A percentile compares a stretch with the other conserved stretches of the same genome.
Conservation (phyloP, 768 basidiomycete species). For the Cyclocybe cylindracea region DNA sequence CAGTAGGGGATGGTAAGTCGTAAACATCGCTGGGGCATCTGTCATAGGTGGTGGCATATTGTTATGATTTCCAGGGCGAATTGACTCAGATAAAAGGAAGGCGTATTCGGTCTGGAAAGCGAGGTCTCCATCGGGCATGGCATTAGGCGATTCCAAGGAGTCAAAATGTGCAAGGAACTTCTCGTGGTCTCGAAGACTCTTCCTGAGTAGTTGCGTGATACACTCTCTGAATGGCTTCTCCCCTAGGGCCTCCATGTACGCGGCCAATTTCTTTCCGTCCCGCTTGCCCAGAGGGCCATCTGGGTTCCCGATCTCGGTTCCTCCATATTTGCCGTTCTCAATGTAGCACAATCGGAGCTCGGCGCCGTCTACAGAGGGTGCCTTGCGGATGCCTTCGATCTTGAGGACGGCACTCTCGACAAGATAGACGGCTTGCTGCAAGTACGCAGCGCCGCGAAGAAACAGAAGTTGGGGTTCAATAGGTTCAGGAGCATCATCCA, state of each 20-base stretch:
- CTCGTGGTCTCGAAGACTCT: constrained; percentile 83
- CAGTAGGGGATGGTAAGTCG: constrained; percentile 88
- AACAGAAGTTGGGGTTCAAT: constrained; percentile 86
- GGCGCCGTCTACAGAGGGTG: constrained; percentile 60
- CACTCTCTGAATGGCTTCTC: constrained; percentile 60
- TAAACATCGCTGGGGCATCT: constrained; percentile 64
- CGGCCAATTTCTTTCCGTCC: constrained; percentile 58
- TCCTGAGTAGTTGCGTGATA: constrained; percentile 60
- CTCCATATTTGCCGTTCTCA: constrained; percentile 77
- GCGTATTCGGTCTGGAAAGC: constrained; percentile 64
- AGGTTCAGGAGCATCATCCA: constrained; percentile 81
- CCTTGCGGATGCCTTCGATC: constrained; percentile 69
- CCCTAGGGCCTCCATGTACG: constrained; percentile 63
- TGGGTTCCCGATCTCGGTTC: constrained; percentile 80
- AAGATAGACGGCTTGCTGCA: constrained; percentile 75
- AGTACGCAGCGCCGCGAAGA: constrained; percentile 78
- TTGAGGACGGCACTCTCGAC: constrained; percentile 74
- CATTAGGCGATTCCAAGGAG: constrained; percentile 51
- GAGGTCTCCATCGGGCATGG: constrained; percentile 41
- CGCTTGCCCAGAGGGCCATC: constrained; percentile 72
- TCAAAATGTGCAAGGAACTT: constrained; percentile 84
- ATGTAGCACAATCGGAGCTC: constrained; percentile 80
- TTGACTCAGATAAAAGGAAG: constrained; percentile 63
- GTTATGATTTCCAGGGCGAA: constrained; percentile 59
- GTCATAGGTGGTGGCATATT: constrained; percentile 32